phyloP scores from a whole-genome alignment of 129 eudicot genomes.

The Flaveria ramosissima region DNA sequence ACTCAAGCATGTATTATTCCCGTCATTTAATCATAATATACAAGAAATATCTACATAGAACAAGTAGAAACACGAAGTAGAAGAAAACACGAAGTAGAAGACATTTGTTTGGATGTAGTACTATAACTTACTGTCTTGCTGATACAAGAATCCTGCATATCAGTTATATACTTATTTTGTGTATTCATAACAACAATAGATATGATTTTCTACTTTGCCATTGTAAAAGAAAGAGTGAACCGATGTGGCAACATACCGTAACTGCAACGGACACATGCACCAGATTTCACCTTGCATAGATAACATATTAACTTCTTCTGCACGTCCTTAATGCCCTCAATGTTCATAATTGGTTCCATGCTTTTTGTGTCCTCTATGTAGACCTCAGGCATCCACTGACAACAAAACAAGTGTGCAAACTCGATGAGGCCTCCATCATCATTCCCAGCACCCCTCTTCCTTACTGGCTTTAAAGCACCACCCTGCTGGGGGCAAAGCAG shows the following conservation, averaged over 20 bases:
- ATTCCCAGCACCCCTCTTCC: constrained; percentile 44
- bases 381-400: constrained; percentile 97
- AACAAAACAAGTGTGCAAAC: constrained; percentile 92
- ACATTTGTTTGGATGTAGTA: constrained; percentile 13
- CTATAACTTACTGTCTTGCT: constrained; percentile 4
- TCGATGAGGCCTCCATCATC: constrained; percentile 46
- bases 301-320: constrained; percentile 73
- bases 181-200: constrained; percentile 21
- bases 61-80: constrained; percentile 26
- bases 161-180: constrained; percentile 15
- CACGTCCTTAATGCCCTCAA: constrained; percentile 73
- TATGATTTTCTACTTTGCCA: constrained; percentile 21
- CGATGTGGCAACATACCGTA: constrained; percentile 71
- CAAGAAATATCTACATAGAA: constrained; percentile 26
- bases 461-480: constrained; percentile 68
- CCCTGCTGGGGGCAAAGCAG: constrained; percentile 74
- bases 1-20: constrained; percentile 23
- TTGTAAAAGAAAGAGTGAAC: constrained; percentile 23
- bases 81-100: constrained; percentile 22
- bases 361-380: constrained; percentile 74
- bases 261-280: constrained; percentile 95
- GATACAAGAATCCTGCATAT: constrained; percentile 9
- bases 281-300: constrained; percentile 88
- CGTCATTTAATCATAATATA: neutral
- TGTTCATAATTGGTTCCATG: constrained; percentile 86